Base-by-base conservation (phyloP, 2,329 filamentous ascomycete genomes). In the Emmonsia crescens region DNA sequence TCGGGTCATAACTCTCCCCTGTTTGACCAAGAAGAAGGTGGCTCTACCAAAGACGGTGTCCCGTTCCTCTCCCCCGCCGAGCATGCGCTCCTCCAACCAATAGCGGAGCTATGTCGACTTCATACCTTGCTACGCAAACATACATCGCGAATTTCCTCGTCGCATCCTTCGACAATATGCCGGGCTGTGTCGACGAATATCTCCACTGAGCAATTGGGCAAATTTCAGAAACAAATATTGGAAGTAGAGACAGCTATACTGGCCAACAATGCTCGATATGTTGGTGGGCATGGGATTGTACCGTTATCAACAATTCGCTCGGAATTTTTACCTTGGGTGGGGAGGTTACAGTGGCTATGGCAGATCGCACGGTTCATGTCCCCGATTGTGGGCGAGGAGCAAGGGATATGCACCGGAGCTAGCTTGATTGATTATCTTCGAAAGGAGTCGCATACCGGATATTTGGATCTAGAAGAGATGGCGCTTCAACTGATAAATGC, bases 281-380 rank as follows among this genome's bases (percentile, higher is more conserved):
- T 97, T 1, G 93, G 93, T 49, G 93, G 89, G 0, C 96, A 96
- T 73, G 88, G 93, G 64, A 95, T 96, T 64, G 93, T 97, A 27
- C 93, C 94, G 2, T 76, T 99, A 67, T 95, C 94, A 57, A 87
- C 87, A 1, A 82, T 97, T 24, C 85, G 96, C 33, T 83, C 83
- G 5, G 88, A 94, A 70, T 96, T 97, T 69, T 85, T 88, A n/a
- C 87, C 84, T 51, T 97, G 93, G 93, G 88, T 83, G 55, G 83
- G 90, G 68, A 81, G 86, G 42, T 83, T 97, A 79, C 87, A 92
- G 68, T 97, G 93, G 91, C 80, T 96, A 24, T 89, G 88, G 85
- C 81, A 85, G 38, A 77, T 92, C 56, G 82, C 84, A 40, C 81
- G 83, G 67, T 89, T 89, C 67, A 89, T 96, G 73, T 75, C 84